Evolutionary conservation across 139 green algal species (phyloP), one percentile per base, ranked within the genome.

Genomic region (Coelastrella sp.): DNA sequence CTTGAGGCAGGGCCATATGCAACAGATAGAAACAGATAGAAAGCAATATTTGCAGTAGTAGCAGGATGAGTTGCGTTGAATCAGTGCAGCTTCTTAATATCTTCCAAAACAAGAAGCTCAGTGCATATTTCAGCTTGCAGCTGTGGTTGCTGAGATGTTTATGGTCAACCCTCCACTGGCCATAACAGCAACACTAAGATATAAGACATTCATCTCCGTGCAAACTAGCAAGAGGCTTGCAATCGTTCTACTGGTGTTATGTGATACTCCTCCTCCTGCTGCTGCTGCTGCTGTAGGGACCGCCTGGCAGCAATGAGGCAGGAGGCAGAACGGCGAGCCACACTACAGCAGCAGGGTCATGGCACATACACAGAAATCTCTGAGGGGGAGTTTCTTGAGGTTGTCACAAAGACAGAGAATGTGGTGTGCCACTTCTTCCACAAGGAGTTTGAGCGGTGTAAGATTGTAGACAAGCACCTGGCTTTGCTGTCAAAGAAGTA

Each of bases 381-480:
- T 17, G 96, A 99, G 72, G 92, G 88, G 11, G 96, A 99, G 25
- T 99, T 99, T 69, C 78, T 99, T 38, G 94, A 97, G 74, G 86
- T 93, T 13, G 95, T 98, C 2, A 99, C 96, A 13, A 90, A 95
- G 53, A 95, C 94, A 53, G 86, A 94, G 40, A 74, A 76, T 0
- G 94, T 98, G 30, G 93, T 98, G 0, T 90, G 80, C 45, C 97
- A 99, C 87, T 99, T 99, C 76, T 99, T 94, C 88, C 97, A 99
- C 85, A 79, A 87, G n/a, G 95, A 98, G 66, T 99, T 99, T 93
- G 92, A 98, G 85, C 91, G 96, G 15, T 99, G 97, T 92, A 98
- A 97, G 90, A 95, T 99, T 69, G 93, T 99, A 85, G 94, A 99
- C 92, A 96, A 97, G 90, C 96, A 99, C 88, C 64, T 99, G 15